Base-by-base conservation (phyloP, 1,139 yeast genomes). In the Candida albicans region DNA sequence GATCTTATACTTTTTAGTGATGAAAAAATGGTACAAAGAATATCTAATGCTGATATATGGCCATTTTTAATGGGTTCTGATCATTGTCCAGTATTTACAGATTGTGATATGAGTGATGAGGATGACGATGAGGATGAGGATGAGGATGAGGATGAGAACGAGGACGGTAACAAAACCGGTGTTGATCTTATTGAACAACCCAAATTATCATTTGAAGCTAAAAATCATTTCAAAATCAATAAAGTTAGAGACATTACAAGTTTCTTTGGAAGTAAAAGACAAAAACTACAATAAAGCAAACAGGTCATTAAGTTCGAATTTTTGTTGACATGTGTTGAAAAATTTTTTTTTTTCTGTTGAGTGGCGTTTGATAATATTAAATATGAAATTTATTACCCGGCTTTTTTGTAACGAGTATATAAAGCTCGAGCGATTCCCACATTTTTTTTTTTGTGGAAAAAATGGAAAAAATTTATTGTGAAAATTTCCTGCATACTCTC, bases 21-120 rank as follows among this genome's bases (percentile, higher is more conserved):
- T 24, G 28, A 18, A n/a, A 34, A 39, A 4, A 49, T 51, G 49
- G 40, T 51, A 1, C 22, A 37, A 0, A 41, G 46, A 6, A 67
- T 82, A 8, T 52, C 59, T 0, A 57, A 63, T 14, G 84, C 93
- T 0, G 81, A 84, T 54, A 86, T 87, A 14, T 75, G 87, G 76
- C 84, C 91, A 0, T 73, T 70, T 31, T 57, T 91, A 0, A 68
- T 77, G 60, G 99, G 98, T 0, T 89, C 96, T 0, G 99, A 93
- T 61, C 99, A 93, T 63, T 93, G 98, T 62, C 99, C 99, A 0
- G 81, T 89, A 0, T 89, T 64, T 56, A 77, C 91, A 0, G 97
- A 90, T 59, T 61, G 88, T 41, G 67, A 67, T 29, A 49, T 66
- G 7, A 45, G 46, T 4, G 47, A 47, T 0, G 43, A 45, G 25